Percentiles rank a stretch among this genome's conserved stretches.
These are phyloP conservation scores for Emmonsiellopsis sp. DNA, from an alignment of 2,329 filamentous ascomycete genomes.

Conservation along the genomic window DNA sequence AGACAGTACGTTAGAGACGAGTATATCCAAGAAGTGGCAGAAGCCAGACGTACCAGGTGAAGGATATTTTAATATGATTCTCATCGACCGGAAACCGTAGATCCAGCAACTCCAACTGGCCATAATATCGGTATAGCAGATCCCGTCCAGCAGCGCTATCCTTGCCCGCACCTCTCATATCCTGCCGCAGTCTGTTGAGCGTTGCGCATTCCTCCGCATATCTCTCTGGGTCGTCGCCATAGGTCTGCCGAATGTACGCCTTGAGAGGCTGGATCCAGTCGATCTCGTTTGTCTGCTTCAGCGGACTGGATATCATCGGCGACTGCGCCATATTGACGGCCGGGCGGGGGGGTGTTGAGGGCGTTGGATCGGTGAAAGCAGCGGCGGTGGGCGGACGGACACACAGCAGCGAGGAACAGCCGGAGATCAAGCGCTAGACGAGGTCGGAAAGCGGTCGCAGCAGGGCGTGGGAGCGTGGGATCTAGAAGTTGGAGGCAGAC, in stretches of 20 bases:
- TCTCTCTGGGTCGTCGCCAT: constrained; percentile 92
- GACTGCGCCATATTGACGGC: constrained; percentile 61
- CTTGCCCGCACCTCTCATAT: constrained; percentile 95
- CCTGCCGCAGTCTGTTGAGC: constrained; percentile 88
- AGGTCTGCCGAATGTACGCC: constrained; percentile 82
- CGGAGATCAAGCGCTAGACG: background rate
- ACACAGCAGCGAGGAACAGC: background rate
- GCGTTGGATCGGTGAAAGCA: constrained; percentile 5
- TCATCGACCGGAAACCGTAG: constrained; percentile 94
- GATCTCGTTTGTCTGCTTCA: constrained; percentile 93
- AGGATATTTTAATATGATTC: constrained; percentile 97
- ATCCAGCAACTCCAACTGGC: constrained; percentile 89
- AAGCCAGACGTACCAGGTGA: constrained; percentile 66
- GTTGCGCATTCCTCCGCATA: constrained; percentile 94
- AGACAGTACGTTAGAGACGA: constrained; percentile 3
- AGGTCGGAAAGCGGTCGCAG: constrained; percentile 2
- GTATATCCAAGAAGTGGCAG: background rate
- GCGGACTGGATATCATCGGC: constrained; percentile 89
- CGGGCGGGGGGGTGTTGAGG: constrained; percentile 2
- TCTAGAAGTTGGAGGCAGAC: background rate
- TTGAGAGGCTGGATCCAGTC: constrained; percentile 94
- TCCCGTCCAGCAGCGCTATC: constrained; percentile 92
- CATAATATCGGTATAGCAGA: constrained; percentile 93
- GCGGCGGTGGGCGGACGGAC: background rate
- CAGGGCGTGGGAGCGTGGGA: background rate